Evolutionary conservation across 495 filamentous ascomycete genomes (phyloP).

Genomic region (Jackrogersella minutella): DNA sequence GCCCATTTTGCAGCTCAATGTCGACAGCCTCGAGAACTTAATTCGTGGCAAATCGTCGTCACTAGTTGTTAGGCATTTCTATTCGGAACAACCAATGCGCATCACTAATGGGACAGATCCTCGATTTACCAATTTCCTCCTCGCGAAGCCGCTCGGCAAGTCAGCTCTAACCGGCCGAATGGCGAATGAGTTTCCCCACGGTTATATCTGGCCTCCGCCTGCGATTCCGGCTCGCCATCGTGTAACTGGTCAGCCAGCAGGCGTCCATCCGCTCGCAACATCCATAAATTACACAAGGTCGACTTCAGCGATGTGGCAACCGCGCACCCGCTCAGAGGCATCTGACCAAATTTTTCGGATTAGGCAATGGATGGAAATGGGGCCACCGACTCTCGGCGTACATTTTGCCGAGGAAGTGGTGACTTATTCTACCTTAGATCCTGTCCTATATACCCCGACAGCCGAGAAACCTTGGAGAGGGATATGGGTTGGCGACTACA

Average conservation of each 20-base stretch:
- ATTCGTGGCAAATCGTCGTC: constrained; percentile 30
- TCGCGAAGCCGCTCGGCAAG: constrained; percentile 53
- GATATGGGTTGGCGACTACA: constrained; percentile 92
- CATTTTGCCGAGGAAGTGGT: constrained; percentile 70
- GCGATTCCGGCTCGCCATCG: constrained; percentile 69
- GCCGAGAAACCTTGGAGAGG: constrained; percentile 82
- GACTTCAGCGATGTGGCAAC: constrained; percentile 49
- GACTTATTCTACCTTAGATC: constrained; percentile 80
- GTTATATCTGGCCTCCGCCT: constrained; percentile 76
- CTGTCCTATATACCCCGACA: constrained; percentile 77
- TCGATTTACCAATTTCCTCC: constrained; percentile 55
- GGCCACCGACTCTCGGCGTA: constrained; percentile 51
- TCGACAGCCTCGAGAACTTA: constrained; percentile 40
- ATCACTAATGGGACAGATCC: constrained; percentile 47
- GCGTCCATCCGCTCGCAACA: constrained; percentile 45
- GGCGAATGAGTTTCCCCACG: constrained; percentile 51
- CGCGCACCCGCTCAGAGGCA: constrained; percentile 59
- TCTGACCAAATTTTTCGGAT: constrained; percentile 75
- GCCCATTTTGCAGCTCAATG: constrained; percentile 70
- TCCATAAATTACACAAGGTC: constrained; percentile 44
- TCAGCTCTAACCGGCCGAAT: constrained; percentile 16
- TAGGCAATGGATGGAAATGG: constrained; percentile 70
- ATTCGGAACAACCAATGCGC: constrained; percentile 62
- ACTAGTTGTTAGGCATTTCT: constrained; percentile 42
- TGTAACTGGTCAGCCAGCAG: constrained; percentile 47